These are phyloP conservation scores for Nigrospora sphaerica DNA, from an alignment of 2,329 filamentous ascomycete genomes.

Conservation along the genomic window DNA sequence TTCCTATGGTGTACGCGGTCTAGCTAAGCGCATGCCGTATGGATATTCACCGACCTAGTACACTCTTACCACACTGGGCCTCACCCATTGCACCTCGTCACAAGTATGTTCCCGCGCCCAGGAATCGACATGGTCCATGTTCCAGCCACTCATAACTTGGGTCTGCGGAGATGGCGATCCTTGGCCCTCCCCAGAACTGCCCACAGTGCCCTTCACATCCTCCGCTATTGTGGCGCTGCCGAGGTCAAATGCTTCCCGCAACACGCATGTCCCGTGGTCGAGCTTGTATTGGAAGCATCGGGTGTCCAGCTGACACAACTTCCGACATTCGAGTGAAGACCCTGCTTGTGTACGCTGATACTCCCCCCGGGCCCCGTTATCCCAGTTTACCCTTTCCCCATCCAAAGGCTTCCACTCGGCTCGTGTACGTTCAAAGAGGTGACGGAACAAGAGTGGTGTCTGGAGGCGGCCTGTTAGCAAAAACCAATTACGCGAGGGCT, in stretches of 20 bases:
- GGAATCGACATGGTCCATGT: not conserved
- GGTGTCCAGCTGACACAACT: slow-evolving; percentile 9
- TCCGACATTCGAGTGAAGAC: slow-evolving; percentile 8
- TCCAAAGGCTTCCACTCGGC: not conserved
- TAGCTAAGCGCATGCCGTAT: too few relatives aligned
- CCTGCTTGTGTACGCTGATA: slow-evolving; percentile 1
- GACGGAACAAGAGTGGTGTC: slow-evolving; percentile 28
- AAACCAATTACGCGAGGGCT: not conserved
- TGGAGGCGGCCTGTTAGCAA: slow-evolving; percentile 3
- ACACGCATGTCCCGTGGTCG: slow-evolving; percentile 11
- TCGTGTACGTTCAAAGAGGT: slow-evolving; percentile 20
- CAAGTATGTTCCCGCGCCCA: too few relatives aligned
- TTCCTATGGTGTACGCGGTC: not conserved
- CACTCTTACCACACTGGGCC: too few relatives aligned
- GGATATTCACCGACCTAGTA: too few relatives aligned
- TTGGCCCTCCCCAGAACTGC: not conserved
- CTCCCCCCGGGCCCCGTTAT: slow-evolving; percentile 3
- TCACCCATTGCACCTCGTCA: too few relatives aligned
- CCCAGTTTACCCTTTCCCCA: not conserved
- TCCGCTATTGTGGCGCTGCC: slow-evolving; percentile 2
- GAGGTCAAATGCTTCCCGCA: slow-evolving; percentile 8
- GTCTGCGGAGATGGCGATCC: not conserved
- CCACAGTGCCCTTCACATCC: not conserved
- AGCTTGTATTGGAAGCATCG: slow-evolving; percentile 14
- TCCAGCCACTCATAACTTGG: not conserved